Base-by-base conservation (phyloP, 2,329 filamentous ascomycete genomes). In the Colletotrichum chrysophilum region DNA sequence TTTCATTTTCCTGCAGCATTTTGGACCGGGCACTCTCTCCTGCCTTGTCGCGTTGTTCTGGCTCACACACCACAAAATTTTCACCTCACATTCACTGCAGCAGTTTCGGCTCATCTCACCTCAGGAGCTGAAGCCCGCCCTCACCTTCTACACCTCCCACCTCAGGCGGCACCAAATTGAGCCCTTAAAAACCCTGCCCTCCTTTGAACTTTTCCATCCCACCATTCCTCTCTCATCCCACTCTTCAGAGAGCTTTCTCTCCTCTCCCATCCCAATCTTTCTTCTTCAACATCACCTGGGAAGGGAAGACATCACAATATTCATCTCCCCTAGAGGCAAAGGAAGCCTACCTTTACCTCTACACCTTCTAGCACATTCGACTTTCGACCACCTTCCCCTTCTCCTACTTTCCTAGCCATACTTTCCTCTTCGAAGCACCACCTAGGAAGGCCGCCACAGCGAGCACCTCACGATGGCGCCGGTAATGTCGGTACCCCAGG, bases 11-110 rank as follows among this genome's bases (percentile, higher is more conserved):
- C n/a, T 21, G 43, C 43, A 52, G 5, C 12, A 21, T n/a, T 1
- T 12, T 52, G 2, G 43, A 0, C n/a, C 2, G n/a, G n/a, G 6
- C 43, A 21, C 10, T 21, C 2, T 21, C n/a, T 21, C 6, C n/a
- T 52, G 10, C n/a, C n/a, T 21, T 12, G 38, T 12, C 5, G n/a
- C 38, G n/a, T 48, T 48, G 43, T 13, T 48, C 43, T 43, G 9
- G 38, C 16, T 48, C n/a, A 21, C n/a, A 24, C 43, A 13, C n/a
- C n/a, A 4, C n/a, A 13, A 0, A 52, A 7, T 52, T 24, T 0
- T 21, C n/a, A 52, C 12, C 43, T 52, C n/a, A 24, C 5, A 21
- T 48, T 21, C n/a, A 48, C n/a, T 21, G 43, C 43, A n/a, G 43
- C 18, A 48, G 18, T 48, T 48, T 21, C n/a, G 3, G 43, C 18